Percentiles rank a stretch among this genome's conserved stretches.
Evolutionary conservation across 2,329 filamentous ascomycete species (phyloP).

Genomic region (Aspergillus fumigatiaffinis): DNA sequence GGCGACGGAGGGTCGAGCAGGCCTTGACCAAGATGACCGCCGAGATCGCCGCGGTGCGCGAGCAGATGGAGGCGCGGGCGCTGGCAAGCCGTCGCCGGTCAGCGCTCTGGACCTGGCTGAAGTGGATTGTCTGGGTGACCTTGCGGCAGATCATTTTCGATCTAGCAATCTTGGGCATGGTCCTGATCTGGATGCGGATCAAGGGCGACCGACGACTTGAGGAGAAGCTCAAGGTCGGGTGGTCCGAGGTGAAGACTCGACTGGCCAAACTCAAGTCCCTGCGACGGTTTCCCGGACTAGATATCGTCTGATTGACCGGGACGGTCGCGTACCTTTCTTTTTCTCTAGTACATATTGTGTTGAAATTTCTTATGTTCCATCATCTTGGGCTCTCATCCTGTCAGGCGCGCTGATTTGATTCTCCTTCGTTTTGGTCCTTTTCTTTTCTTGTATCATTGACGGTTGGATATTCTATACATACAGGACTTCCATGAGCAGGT

Average conservation of each 20-base stretch:
- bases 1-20: conserved; percentile 78
- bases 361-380: conserved; percentile 5
- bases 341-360: conserved; percentile 25
- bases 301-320: conserved; percentile 20
- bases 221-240: conserved; percentile 30
- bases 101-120: conserved; percentile 64
- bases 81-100: conserved; percentile 66
- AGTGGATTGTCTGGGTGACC: conserved; percentile 65
- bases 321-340: conserved; percentile 11
- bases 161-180: conserved; percentile 47
- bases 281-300: conserved; percentile 18
- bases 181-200: conserved; percentile 40
- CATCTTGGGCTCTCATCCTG: not conserved
- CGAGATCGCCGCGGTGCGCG: conserved; percentile 85
- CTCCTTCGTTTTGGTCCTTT: not conserved
- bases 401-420: not conserved
- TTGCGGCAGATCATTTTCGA: conserved; percentile 74
- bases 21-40: conserved; percentile 85
- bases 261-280: conserved; percentile 26
- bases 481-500: not conserved
- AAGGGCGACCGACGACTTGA: conserved; percentile 43
- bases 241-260: conserved; percentile 31
- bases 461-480: conserved; percentile 6
- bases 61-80: conserved; percentile 77
- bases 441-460: not conserved